Evolutionary conservation across 345 rosid species (phyloP), one percentile per base, ranked within the genome.

Genomic region (Sonneratia alba): DNA sequence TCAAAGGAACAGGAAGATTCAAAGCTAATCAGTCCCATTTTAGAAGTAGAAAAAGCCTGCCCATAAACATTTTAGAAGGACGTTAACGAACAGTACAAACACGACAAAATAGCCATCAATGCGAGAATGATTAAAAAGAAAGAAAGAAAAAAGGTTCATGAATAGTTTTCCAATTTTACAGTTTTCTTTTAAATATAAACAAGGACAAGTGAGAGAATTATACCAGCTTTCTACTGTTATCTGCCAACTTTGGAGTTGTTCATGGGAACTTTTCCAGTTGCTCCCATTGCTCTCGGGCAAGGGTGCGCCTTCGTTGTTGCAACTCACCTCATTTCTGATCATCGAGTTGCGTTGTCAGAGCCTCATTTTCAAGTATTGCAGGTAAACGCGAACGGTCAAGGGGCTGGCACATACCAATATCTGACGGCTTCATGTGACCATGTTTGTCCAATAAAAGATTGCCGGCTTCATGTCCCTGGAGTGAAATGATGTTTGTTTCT

Each of bases 381-480:
- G 87, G 86, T 75, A 93, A 83, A 81, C 78, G 80, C 74, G 92
- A 77, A 78, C 92, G 87, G 77, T 91, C 94, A 66, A 93, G 92
- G 76, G 98, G 97, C 79, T 93, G 91, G 88, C 98, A 93, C 75
- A 93, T 92, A 83, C 97, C 98, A 86, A 93, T 91, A 81, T 93
- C 98, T 38, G 97, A 93, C 71, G 91, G 87, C 88, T 86, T 91
- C 91, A 88, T 82, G 76, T 91, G 98, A 71, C 98, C 98, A 75
- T 86, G 55, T 87, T 82, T 86, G 83, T 93, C 98, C 86, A 93
- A 76, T 69, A 93, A 78, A 70, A 93, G 89, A 76, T 93, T 91
- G 83, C 98, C 36, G 98, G 97, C 82, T 93, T 93, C 77, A 93
- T 91, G 81, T 93, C 98, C 84, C 97, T 93, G 88, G 68, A 73